phyloP scores from a whole-genome alignment of 1,139 yeast species.

The Nakaseomyces sp. region DNA sequence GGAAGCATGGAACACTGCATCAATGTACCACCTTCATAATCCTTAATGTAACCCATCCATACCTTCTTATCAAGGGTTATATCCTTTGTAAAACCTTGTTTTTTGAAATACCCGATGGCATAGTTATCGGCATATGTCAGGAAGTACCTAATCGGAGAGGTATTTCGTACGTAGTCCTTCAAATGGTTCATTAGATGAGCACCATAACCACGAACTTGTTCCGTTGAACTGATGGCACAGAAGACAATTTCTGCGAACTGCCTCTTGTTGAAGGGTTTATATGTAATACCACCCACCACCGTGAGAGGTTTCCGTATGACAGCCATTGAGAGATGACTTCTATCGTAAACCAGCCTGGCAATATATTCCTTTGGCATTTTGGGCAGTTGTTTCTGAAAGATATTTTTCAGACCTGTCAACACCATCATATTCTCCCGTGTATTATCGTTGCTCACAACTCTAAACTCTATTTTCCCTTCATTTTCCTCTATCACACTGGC shows the following conservation, averaged over 20 bases:
- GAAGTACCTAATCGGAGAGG: conserved; percentile 79
- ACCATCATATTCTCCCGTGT: conserved; percentile 81
- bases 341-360: conserved; percentile 85
- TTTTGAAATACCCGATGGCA: conserved; percentile 96
- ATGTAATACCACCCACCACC: conserved; percentile 96
- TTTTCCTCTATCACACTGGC: conserved; percentile 91
- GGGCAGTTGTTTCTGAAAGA: conserved; percentile 93
- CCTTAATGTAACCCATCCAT: conserved; percentile 99
- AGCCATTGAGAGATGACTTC: conserved; percentile 92
- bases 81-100: conserved; percentile 96
- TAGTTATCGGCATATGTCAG: conserved; percentile 96
- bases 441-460: conserved; percentile 94
- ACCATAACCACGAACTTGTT: conserved; percentile 96
- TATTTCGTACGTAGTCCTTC: conserved; percentile 87
- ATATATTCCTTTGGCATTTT: conserved; percentile 98
- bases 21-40: conserved; percentile 96
- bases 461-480: conserved; percentile 83
- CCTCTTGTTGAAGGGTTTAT: conserved; percentile 82
- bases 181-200: conserved; percentile 97
- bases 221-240: conserved; percentile 95
- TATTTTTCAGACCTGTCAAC: conserved; percentile 87
- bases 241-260: conserved; percentile 96
- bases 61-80: conserved; percentile 72
- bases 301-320: conserved; percentile 87
- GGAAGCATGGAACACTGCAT: conserved; percentile 98